These are phyloP conservation scores for Monosporascus sp. DNA, from an alignment of 2,329 filamentous ascomycete genomes.

Conservation along the genomic window DNA sequence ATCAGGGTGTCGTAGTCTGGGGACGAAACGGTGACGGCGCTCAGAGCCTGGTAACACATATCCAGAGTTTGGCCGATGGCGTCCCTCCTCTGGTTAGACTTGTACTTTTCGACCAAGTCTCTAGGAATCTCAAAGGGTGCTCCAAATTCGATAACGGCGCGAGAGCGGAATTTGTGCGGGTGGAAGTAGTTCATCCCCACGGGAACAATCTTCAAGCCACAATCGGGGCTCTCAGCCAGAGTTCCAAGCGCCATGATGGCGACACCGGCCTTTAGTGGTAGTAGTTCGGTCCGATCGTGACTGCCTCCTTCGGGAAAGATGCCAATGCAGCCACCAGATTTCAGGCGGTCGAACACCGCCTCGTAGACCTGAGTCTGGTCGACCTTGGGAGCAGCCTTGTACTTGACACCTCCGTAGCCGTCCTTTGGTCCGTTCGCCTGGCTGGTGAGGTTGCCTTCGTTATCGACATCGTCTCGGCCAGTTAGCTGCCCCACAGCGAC, in stretches of 20 bases:
- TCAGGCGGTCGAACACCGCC: constrained; percentile 80
- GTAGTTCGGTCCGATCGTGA: constrained; percentile 85
- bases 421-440: constrained; percentile 48
- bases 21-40: constrained; percentile 83
- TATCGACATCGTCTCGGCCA: constrained; percentile 66
- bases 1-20: constrained; percentile 96
- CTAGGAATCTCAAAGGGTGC: constrained; percentile 77
- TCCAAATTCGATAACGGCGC: constrained; percentile 93
- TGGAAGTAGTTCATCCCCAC: constrained; percentile 99
- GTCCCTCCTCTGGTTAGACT: constrained; percentile 74
- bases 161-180: constrained; percentile 94
- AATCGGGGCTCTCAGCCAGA: constrained; percentile 77
- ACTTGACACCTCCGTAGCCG: constrained; percentile 71
- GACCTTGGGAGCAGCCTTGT: constrained; percentile 85
- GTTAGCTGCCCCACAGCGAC: constrained; percentile 76
- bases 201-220: constrained; percentile 88
- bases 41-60: constrained; percentile 77
- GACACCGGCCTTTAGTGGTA: constrained; percentile 92
- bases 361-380: constrained; percentile 93
- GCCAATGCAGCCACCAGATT: constrained; percentile 80
- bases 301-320: constrained; percentile 97
- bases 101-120: constrained; percentile 81
- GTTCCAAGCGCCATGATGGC: constrained; percentile 96
- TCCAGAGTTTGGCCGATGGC: constrained; percentile 82
- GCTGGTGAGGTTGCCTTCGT: constrained; percentile 58